These are phyloP conservation scores for Quillaja saponaria DNA, from an alignment of 306 rosid genomes.

Conservation along the genomic window DNA sequence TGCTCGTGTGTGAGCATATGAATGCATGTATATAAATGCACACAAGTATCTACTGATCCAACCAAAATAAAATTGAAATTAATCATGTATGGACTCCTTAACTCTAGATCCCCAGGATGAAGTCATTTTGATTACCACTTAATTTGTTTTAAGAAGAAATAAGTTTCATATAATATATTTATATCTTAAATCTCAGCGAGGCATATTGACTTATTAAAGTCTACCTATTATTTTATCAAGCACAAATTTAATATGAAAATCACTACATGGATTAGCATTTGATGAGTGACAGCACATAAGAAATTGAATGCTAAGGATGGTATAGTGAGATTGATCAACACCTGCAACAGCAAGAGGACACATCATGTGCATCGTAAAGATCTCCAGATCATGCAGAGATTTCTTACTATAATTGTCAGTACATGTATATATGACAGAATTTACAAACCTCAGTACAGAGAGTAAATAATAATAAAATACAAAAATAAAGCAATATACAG, in stretches of 20 bases:
- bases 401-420: not conserved
- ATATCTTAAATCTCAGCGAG: not conserved
- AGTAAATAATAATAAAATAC: not conserved
- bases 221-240: not conserved
- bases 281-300: not conserved
- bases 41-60: too few relatives aligned
- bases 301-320: constrained; percentile 12
- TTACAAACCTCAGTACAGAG: not conserved
- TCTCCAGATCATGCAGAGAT: constrained; percentile 13
- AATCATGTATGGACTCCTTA: too few relatives aligned
- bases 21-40: not conserved
- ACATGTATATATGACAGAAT: not conserved
- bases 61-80: too few relatives aligned
- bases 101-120: not conserved
- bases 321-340: not conserved
- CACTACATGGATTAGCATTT: not conserved
- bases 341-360: constrained; percentile 6
- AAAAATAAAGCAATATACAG: not conserved
- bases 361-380: constrained; percentile 1
- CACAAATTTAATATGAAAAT: constrained; percentile 10
- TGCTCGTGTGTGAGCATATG: not conserved
- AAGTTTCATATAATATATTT: not conserved
- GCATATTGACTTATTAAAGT: constrained; percentile 8
- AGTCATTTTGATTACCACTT: not conserved
- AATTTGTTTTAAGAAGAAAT: not conserved